phyloP scores from a whole-genome alignment of 495 filamentous ascomycete species.

The Staphylotrichum longicolle region DNA sequence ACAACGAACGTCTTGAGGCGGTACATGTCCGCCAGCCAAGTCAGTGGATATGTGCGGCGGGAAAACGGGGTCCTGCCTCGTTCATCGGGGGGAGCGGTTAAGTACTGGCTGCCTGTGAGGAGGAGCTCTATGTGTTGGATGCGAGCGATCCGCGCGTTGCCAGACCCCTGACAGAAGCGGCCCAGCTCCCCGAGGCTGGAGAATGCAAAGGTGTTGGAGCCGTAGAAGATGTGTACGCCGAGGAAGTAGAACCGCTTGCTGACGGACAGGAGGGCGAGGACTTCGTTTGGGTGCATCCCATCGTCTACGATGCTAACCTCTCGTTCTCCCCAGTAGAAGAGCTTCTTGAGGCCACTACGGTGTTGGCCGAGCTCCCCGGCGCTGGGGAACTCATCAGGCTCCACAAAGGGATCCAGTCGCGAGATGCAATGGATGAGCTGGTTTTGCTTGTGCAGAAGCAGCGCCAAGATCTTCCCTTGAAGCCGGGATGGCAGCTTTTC shows the following conservation, averaged over 20 bases:
- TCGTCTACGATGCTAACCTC: constrained; percentile 30
- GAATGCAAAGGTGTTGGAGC: constrained; percentile 46
- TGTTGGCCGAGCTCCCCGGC: constrained; percentile 14
- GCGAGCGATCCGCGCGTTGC: constrained; percentile 31
- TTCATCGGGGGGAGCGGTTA: constrained; percentile 11
- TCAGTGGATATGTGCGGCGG: constrained; percentile 27
- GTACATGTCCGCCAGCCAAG: constrained; percentile 30
- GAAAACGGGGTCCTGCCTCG: constrained; percentile 23
- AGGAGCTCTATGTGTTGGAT: constrained; percentile 41
- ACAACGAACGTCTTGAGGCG: constrained; percentile 37
- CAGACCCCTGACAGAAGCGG: constrained; percentile 40
- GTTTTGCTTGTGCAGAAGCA: constrained; percentile 28
- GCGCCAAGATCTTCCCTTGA: constrained; percentile 34
- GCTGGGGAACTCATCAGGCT: constrained; percentile 24
- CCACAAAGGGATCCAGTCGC: constrained; percentile 34
- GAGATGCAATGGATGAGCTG: constrained; percentile 41
- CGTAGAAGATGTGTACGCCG: constrained; percentile 42
- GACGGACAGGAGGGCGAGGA: constrained; percentile 32
- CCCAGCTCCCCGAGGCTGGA: constrained; percentile 44
- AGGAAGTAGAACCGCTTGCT: constrained; percentile 37
- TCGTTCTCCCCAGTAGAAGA: constrained; percentile 35
- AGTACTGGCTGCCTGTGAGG: constrained; percentile 31
- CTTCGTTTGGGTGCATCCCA: constrained; percentile 25
- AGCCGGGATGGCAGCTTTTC: constrained; percentile 31
- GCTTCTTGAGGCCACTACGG: constrained; percentile 26